phyloP scores from a whole-genome alignment of 2,329 filamentous ascomycete species.

The Colletotrichum sublineola region DNA sequence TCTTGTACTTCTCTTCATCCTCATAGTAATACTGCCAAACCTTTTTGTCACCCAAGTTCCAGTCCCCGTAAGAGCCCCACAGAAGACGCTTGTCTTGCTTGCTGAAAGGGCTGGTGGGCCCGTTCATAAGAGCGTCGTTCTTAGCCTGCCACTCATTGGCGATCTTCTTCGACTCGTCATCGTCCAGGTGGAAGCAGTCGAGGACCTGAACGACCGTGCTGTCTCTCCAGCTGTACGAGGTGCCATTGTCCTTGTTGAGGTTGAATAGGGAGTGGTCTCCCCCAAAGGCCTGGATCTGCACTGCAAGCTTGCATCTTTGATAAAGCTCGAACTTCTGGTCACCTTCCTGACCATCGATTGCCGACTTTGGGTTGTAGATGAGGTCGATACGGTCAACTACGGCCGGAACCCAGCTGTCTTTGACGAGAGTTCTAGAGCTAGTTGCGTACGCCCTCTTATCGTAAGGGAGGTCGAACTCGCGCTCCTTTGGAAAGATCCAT shows the following conservation, averaged over 20 bases:
- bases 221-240: neutral
- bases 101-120: neutral
- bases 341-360: neutral
- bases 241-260: conserved; percentile 54
- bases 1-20: conserved; percentile 51
- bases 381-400: neutral
- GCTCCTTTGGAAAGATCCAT: conserved; percentile 61
- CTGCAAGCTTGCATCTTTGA: conserved; percentile 55
- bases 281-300: conserved; percentile 60
- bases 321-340: conserved; percentile 14
- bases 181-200: neutral
- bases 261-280: conserved; percentile 58
- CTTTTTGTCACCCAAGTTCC: conserved; percentile 47
- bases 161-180: neutral
- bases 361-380: neutral
- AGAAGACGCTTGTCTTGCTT: neutral
- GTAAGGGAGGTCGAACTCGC: conserved; percentile 63
- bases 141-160: neutral
- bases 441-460: conserved; percentile 62
- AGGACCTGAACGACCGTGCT: neutral
- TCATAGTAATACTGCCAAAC: conserved; percentile 54
- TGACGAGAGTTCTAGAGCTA: conserved; percentile 36
- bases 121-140: neutral
- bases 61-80: neutral
- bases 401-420: neutral